Percentiles rank a stretch among this genome's conserved stretches.
phyloP scores from a whole-genome alignment of 116 monocot species.

The Dioscorea cayenensis region DNA sequence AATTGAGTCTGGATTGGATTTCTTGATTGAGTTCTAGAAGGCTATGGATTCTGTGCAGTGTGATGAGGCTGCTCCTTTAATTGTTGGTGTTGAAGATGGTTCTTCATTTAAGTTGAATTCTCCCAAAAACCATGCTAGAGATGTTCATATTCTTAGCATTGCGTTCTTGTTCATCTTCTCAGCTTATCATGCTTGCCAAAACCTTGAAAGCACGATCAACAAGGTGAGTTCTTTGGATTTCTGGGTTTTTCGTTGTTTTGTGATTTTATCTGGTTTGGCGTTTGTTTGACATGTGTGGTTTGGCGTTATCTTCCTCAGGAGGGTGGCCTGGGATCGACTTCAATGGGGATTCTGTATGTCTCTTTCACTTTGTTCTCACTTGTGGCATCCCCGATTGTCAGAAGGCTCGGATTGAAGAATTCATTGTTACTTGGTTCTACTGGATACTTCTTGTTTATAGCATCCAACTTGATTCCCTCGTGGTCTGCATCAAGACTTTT shows the following conservation, averaged over 20 bases:
- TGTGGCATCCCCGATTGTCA: conserved; percentile 58
- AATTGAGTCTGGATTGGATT: no score
- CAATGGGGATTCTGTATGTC: conserved; percentile 74
- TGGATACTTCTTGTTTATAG: conserved; percentile 91
- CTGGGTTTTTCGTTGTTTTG: background rate
- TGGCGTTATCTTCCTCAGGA: conserved; percentile 27
- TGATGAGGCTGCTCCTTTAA: conserved; percentile 1
- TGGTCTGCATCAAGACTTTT: conserved; percentile 32
- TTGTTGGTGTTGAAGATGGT: background rate
- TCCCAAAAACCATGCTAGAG: conserved; percentile 25
- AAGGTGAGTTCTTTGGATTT: conserved; percentile 22
- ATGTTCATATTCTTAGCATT: conserved; percentile 58
- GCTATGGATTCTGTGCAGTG: background rate
- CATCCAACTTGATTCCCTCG: conserved; percentile 72
- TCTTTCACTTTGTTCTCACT: conserved; percentile 83
- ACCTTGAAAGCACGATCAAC: conserved; percentile 80
- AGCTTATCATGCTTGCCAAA: conserved; percentile 78
- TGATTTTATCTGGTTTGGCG: background rate
- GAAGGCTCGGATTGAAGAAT: conserved; percentile 52
- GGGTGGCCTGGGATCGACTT: conserved; percentile 62
- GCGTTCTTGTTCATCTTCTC: conserved; percentile 84
- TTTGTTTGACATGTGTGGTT: background rate
- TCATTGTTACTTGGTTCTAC: conserved; percentile 68
- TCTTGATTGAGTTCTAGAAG: background rate
- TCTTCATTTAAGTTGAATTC: background rate